phyloP scores from a whole-genome alignment of 73 alveolate species.

The Blepharisma japonicum region DNA sequence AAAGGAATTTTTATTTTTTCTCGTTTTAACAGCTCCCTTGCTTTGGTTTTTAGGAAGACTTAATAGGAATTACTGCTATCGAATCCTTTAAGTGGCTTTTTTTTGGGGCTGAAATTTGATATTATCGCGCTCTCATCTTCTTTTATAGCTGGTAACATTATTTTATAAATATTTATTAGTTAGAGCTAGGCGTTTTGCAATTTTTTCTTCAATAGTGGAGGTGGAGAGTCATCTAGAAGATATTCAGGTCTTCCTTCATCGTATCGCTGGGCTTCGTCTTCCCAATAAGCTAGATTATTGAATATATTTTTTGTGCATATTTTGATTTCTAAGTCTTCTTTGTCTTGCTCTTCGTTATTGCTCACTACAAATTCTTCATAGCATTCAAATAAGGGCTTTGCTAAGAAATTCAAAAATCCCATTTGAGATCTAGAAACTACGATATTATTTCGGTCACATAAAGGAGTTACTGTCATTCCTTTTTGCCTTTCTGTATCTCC shows the following conservation, averaged over 20 bases:
- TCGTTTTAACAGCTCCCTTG: too few relatives aligned
- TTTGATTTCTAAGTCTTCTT: neutral
- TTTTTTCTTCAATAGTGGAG: too few relatives aligned
- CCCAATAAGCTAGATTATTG: neutral
- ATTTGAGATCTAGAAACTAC: conserved; percentile 39
- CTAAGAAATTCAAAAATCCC: conserved; percentile 32
- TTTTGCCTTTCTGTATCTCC: conserved; percentile 42
- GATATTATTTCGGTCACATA: conserved; percentile 42
- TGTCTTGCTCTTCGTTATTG: neutral
- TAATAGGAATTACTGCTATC: too few relatives aligned
- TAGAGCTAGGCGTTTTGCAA: too few relatives aligned
- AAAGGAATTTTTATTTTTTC: too few relatives aligned
- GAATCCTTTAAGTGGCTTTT: too few relatives aligned
- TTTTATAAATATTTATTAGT: too few relatives aligned
- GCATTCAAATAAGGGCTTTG: conserved; percentile 32
- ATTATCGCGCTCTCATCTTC: too few relatives aligned
- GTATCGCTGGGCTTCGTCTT: neutral
- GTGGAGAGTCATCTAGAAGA: too few relatives aligned
- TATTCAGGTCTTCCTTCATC: neutral
- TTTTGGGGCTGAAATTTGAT: too few relatives aligned
- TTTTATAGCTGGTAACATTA: too few relatives aligned
- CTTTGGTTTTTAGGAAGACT: too few relatives aligned
- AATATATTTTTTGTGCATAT: neutral
- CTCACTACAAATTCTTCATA: conserved; percentile 4
- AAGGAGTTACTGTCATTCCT: conserved; percentile 37